Evolutionary conservation across 1,284 basidiomycete species (phyloP), one percentile per base, ranked within the genome.

Genomic region (Lentinus polychrous): DNA sequence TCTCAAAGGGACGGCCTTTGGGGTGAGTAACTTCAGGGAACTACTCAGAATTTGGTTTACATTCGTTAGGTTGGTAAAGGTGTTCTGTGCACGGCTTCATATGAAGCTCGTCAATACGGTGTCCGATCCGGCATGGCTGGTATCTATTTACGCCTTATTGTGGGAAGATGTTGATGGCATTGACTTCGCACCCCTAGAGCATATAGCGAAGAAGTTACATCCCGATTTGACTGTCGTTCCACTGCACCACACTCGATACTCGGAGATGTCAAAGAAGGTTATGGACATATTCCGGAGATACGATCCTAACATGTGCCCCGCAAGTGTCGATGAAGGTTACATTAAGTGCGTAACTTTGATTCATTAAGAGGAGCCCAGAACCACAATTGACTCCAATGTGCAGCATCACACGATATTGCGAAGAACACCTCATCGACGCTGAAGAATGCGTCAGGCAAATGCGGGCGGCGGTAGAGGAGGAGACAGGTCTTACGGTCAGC

Each of bases 191-290:
- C 37, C 18, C 17, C 17, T 18, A 76, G 90, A 81, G 41, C 94
- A 94, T 64, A 85, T 98, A 37, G 95, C 94, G 12, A 87, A 86
- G 69, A 94, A 92, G 60, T 78, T 99, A 8, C 98, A 94, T 62
- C 94, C 94, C 1, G 81, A 94, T 8, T 78, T 99, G n/a, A 83
- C 91, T 38, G 70, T 92, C 39, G 75, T 95, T 42, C 66, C 70
- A 7, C 76, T 74, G 48, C 75, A 85, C 53, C 83, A 81, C 55
- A 66, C 75, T 8, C 73, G 81, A 32, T 94, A 94, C 56, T 72
- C 70, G 37, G 84, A 86, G 54, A 79, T 87, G 66, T 94, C 91
- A 5, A 57, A 66, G 32, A 71, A 71, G 53, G 75, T 88, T 24
- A 87, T 89, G 81, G 63, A 58, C 8, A 76, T 92, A 17, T 83